Percentiles rank a stretch among this genome's conserved stretches.
Conservation (phyloP, 768 basidiomycete species). For the Lentinula edodes region DNA sequence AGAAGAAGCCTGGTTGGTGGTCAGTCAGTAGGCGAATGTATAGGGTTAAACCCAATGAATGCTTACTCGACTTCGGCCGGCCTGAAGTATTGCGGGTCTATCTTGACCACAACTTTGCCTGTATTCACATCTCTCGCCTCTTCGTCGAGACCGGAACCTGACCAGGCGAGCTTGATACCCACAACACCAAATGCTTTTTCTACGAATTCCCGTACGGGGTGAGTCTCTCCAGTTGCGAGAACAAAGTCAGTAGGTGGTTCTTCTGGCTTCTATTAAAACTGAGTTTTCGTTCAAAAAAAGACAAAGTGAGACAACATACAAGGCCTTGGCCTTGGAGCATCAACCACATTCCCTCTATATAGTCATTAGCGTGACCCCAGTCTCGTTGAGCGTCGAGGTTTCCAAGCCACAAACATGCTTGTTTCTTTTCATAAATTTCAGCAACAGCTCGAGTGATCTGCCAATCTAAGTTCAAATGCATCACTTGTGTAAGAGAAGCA, state of each 20-base stretch:
- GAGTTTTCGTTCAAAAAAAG: not conserved
- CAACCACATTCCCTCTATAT: slow-evolving; percentile 97
- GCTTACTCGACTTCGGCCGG: slow-evolving; percentile 92
- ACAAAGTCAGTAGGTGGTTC: slow-evolving; percentile 81
- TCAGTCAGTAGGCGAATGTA: slow-evolving; percentile 1
- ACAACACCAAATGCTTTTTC: slow-evolving; percentile 76
- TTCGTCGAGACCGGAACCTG: slow-evolving; percentile 69
- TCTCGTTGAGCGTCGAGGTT: slow-evolving; percentile 94
- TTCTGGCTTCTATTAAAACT: slow-evolving; percentile 3
- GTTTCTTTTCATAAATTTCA: slow-evolving; percentile 87
- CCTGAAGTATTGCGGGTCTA: slow-evolving; percentile 90
- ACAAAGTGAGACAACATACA: not conserved
- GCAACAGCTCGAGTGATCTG: slow-evolving; percentile 83
- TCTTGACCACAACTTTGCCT: slow-evolving; percentile 69
- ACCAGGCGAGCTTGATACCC: slow-evolving; percentile 75
- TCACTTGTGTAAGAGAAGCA: no score
- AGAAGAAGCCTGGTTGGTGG: slow-evolving; percentile 62
- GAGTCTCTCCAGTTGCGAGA: slow-evolving; percentile 94
- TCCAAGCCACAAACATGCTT: slow-evolving; percentile 86
- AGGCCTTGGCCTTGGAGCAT: slow-evolving; percentile 74
- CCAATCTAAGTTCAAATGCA: not conserved
- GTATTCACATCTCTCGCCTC: slow-evolving; percentile 69
- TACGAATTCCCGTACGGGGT: slow-evolving; percentile 90
- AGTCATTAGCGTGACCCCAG: slow-evolving; percentile 95
- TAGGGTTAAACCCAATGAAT: not conserved